Conservation (phyloP, 1,284 basidiomycete species). For the Anthracocystis panici-leucophaei region DNA sequence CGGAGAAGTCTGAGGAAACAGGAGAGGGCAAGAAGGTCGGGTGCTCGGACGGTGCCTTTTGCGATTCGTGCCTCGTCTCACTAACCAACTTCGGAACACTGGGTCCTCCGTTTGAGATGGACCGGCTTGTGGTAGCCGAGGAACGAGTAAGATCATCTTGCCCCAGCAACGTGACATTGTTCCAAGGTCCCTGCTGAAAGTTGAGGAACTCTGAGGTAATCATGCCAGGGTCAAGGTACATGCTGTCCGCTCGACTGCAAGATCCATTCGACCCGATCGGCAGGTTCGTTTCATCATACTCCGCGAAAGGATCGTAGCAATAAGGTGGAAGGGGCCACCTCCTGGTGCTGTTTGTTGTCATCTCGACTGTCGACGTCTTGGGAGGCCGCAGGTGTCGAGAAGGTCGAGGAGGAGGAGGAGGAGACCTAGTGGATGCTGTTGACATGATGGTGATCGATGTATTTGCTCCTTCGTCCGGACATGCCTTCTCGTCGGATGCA, state of each 20-base stretch:
- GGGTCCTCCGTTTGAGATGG: too few relatives aligned
- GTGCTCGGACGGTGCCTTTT: background rate
- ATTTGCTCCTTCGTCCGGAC: background rate
- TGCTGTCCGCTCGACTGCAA: conserved; percentile 26
- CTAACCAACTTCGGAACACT: background rate
- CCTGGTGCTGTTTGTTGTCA: background rate
- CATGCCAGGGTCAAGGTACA: conserved; percentile 17
- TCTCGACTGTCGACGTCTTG: background rate
- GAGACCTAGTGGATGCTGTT: background rate
- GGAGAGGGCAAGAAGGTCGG: background rate
- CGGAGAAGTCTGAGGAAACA: background rate
- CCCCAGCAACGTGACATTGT: too few relatives aligned
- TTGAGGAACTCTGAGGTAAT: background rate
- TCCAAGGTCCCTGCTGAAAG: too few relatives aligned
- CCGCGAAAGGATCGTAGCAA: conserved; percentile 19
- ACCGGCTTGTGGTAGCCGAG: too few relatives aligned
- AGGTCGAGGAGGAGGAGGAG: conserved; percentile 16
- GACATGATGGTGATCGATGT: background rate
- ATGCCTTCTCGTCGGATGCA: background rate
- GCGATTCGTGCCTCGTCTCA: background rate
- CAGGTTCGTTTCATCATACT: conserved; percentile 1
- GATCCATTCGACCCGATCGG: background rate
- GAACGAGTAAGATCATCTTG: too few relatives aligned
- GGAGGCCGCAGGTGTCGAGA: conserved; percentile 3
- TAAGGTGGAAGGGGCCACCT: conserved; percentile 6